Evolutionary conservation across 2,329 filamentous ascomycete species (phyloP), one percentile per base, ranked within the genome.

Genomic region (Pseudocercospora musae): DNA sequence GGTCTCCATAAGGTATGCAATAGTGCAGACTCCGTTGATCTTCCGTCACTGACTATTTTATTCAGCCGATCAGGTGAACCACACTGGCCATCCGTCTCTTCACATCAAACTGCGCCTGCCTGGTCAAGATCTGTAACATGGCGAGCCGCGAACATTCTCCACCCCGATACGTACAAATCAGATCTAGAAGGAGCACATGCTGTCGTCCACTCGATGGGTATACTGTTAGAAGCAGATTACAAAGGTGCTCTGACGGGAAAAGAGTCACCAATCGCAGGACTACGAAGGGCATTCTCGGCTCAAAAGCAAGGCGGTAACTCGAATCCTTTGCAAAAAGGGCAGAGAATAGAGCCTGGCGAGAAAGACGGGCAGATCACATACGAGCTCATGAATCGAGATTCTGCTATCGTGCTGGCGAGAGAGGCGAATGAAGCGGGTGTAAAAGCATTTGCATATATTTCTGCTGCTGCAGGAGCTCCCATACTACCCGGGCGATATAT

Each of bases 171-270:
- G 18, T 99, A 97, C 79, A 85, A 85, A 8, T 80, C 88, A 0
- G 85, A 94, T 53, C 85, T 99, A 65, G 84, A 86, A 68, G 86
- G 85, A 60, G 91, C 92, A 64, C 87, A 92, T 75, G 93, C 88
- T 60, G 93, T 98, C 25, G 89, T 99, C 52, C 95, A 99, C 82
- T 92, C 85, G 72, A 93, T 98, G 89, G 95, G 95, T 9, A 97
- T 99, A 71, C 84, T 99, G 18, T 85, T 99, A 9, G 95, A 99
- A 80, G 92, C 93, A 55, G 95, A 99, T 81, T 99, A 99, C 85
- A 99, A 99, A 79, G 90, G 90, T 69, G 89, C 96, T 15, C 75
- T 99, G 25, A 89, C 87, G 20, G 95, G 95, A 56, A 87, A 85
- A 63, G 93, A 96, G 72, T 92, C 90, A 0, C 87, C 92, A n/a